Evolutionary conservation across 179 eudicot species (phyloP), one percentile per base, ranked within the genome.

Genomic region (Amaranthus tricolor): DNA sequence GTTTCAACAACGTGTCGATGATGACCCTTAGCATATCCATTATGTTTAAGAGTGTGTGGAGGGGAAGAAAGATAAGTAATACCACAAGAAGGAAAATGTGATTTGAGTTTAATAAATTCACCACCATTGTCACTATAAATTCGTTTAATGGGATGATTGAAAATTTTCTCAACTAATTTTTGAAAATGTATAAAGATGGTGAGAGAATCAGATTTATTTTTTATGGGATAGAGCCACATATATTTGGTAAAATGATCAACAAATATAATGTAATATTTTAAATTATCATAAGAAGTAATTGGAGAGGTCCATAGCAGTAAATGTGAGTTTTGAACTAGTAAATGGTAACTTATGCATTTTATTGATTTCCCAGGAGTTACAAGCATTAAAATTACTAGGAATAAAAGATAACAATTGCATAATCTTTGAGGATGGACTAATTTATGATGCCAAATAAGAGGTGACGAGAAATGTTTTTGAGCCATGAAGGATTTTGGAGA

Each of bases 1-100:
- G 62, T 58, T n/a, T 58, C 62, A 7, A 58, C 62, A 58, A 58
- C 17, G 9, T 58, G 62, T 6, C 62, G 62, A 58, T 58, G 62
- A 16, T 9, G 20, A 6, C 21, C 6, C 17, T n/a, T 12, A 6
- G 54, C 6, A 51, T 51, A 51, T 6, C 54, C n/a, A n/a, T n/a
- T n/a, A n/a, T n/a, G n/a, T n/a, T n/a, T n/a, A n/a, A n/a, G n/a
- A n/a, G n/a, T n/a, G 54, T 51, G 12, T 51, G 54, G 54, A 5
- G 5, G 4, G 13, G 62, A 16, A 24, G 62, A 16, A 19, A 58
- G 62, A 24, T 58, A 24, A 58, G 62, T 16, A n/a, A 58, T 19
- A n/a, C 21, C 62, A 58, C 17, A 24, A 58, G 20, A 16, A 6
- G 62, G 7, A 16, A 58, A 24, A 58, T 16, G 6, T 1, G 4